Evolutionary conservation across 2,329 filamentous ascomycete species (phyloP), one percentile per base, ranked within the genome.

Genomic region (Lachnellula cervina): DNA sequence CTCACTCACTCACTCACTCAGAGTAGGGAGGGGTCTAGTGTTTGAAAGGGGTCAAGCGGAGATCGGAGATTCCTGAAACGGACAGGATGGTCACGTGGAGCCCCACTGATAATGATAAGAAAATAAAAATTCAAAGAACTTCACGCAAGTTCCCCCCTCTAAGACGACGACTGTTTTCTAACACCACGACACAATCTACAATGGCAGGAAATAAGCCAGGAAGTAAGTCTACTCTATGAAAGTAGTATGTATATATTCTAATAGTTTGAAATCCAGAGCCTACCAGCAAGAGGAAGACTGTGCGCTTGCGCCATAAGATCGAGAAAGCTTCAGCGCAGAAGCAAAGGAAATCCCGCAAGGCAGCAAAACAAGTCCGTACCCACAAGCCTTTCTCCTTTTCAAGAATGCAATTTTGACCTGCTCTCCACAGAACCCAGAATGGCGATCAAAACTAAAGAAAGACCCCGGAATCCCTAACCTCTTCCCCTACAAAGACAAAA

Each of bases 381-480:
- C 37, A 13, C 14, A 11, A 38, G 32, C 19, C 5, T 13, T 23
- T 19, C 8, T 32, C 19, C 5, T 34, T 59, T 87, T 86, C 70
- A 97, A 96, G 11, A 5, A 44, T 23, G 1, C 21, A 21, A 23
- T 44, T 14, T 19, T 44, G 96, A 44, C 4, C n/a, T 5, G 11
- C 19, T 44, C 16, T 25, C 42, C 42, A 78, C 91, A 96, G 83
- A 96, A 97, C 73, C 93, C 94, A 35, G 85, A 96, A 89, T 97
- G 94, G 91, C 85, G 89, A 65, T 92, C 90, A 57, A 89, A 91
- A 72, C 72, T 96, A 64, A 97, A 97, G 83, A 99, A 97, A 77
- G 94, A 99, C 68, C 94, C 93, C 23, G 94, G 94, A 49, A 97
- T 99, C 60, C 94, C 94, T 42, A 99, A 97, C 70, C 76, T 97